Conservation (phyloP, 371 early-diverging fungal genomes). For the Haplosporangium sp. region DNA sequence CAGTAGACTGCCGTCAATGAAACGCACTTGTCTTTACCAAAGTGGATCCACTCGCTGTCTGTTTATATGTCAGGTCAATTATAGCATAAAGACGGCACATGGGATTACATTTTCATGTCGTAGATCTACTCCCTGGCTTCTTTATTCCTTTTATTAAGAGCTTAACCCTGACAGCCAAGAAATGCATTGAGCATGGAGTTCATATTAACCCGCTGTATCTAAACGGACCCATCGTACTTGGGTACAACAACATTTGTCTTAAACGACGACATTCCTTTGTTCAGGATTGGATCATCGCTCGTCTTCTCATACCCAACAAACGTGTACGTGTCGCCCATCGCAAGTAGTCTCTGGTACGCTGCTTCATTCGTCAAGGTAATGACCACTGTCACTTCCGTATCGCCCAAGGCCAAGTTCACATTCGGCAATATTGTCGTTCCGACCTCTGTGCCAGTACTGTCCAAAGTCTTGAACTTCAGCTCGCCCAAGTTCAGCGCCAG, state of each 20-base stretch:
- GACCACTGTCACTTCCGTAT: neutral
- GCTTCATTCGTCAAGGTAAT: neutral
- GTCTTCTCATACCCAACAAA: neutral
- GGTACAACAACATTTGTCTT: neutral
- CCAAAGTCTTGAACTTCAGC: neutral
- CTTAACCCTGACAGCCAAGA: no score
- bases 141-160: no score
- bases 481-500: conserved; percentile 15
- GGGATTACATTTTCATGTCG: no score
- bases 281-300: conserved; percentile 11
- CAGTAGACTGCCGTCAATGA: no score
- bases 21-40: no score
- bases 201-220: neutral
- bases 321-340: neutral
- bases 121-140: no score
- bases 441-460: neutral
- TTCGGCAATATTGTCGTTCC: neutral
- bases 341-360: neutral
- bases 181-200: neutral
- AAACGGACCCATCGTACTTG: neutral
- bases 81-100: no score
- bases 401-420: conserved; percentile 4
- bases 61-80: no score
- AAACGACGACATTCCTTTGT: neutral
- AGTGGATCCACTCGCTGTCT: no score